phyloP scores from a whole-genome alignment of 371 early-diverging fungal species.

The Mortierella polycephala region DNA sequence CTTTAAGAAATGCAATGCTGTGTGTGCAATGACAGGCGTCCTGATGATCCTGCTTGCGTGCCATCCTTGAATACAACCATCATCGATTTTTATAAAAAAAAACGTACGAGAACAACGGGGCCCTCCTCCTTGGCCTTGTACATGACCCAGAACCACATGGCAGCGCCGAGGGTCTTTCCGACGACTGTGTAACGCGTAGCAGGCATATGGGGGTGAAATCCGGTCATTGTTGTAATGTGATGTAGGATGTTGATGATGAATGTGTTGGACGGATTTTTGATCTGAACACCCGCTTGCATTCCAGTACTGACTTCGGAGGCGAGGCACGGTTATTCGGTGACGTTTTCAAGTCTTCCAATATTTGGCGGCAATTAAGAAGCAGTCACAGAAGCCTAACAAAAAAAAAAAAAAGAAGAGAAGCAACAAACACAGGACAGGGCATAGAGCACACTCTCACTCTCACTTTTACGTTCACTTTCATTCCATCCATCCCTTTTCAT shows the following conservation, averaged over 20 bases:
- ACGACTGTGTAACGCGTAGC: slow-evolving; percentile 39
- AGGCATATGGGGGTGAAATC: slow-evolving; percentile 55
- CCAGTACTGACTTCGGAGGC: slow-evolving; percentile 5
- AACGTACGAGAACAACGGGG: slow-evolving; percentile 75
- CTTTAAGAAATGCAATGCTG: too few relatives aligned
- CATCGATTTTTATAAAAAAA: not conserved
- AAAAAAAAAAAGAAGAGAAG: slow-evolving; percentile 1
- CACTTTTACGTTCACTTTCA: not conserved
- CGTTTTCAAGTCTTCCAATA: too few relatives aligned
- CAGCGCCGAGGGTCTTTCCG: slow-evolving; percentile 68
- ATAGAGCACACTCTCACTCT: too few relatives aligned
- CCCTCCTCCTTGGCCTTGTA: slow-evolving; percentile 87
- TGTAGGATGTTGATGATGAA: slow-evolving; percentile 12
- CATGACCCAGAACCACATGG: slow-evolving; percentile 92
- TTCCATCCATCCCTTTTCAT: not conserved
- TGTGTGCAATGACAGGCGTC: too few relatives aligned
- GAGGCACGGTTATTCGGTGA: too few relatives aligned
- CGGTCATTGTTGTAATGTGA: slow-evolving; percentile 37
- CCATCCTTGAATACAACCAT: too few relatives aligned
- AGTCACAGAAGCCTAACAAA: slow-evolving; percentile 14
- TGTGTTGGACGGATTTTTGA: too few relatives aligned
- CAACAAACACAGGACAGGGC: too few relatives aligned
- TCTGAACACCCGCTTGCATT: not conserved
- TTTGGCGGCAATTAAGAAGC: not conserved
- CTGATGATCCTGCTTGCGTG: too few relatives aligned